A percentile compares a stretch with the other conserved stretches of the same genome.
These are phyloP conservation scores for Ballota nigra DNA, from an alignment of 257 asterid genomes.

Conservation along the genomic window DNA sequence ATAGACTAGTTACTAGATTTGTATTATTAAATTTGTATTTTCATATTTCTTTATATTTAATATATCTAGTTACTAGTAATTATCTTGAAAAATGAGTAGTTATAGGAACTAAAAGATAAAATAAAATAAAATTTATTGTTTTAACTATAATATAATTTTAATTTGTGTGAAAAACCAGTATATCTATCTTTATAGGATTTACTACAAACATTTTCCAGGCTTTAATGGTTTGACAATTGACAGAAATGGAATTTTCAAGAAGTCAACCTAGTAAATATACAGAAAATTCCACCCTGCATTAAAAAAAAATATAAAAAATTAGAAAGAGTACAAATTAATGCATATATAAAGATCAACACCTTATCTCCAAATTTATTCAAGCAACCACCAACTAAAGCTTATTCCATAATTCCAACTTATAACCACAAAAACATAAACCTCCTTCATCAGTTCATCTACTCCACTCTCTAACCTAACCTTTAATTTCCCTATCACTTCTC, in stretches of 20 bases:
- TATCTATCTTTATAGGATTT: too few species aligned
- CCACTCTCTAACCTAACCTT: constrained; percentile 58
- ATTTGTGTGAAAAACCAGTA: too few species aligned
- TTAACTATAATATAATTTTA: too few species aligned
- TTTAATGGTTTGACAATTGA: constrained; percentile 28
- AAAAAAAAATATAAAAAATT: neutral
- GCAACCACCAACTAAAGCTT: constrained; percentile 50
- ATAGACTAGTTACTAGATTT: too few species aligned
- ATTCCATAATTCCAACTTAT: constrained; percentile 20
- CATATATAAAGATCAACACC: constrained; percentile 18
- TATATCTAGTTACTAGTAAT: too few species aligned
- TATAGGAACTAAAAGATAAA: too few species aligned
- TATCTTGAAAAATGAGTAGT: too few species aligned
- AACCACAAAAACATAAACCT: constrained; percentile 26
- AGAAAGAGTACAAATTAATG: neutral
- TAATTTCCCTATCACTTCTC: constrained; percentile 10
- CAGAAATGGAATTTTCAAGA: constrained; percentile 17
- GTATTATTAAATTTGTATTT: too few species aligned
- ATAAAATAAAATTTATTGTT: too few species aligned
- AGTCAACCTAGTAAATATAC: constrained; percentile 39
- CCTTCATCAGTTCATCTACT: constrained; percentile 60
- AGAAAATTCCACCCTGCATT: neutral
- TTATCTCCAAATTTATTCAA: constrained; percentile 33
- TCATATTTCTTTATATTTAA: too few species aligned
- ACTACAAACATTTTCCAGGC: neutral